Evolutionary conservation across 768 basidiomycete genomes (phyloP).

Genomic region (Tricholomella constricta): DNA sequence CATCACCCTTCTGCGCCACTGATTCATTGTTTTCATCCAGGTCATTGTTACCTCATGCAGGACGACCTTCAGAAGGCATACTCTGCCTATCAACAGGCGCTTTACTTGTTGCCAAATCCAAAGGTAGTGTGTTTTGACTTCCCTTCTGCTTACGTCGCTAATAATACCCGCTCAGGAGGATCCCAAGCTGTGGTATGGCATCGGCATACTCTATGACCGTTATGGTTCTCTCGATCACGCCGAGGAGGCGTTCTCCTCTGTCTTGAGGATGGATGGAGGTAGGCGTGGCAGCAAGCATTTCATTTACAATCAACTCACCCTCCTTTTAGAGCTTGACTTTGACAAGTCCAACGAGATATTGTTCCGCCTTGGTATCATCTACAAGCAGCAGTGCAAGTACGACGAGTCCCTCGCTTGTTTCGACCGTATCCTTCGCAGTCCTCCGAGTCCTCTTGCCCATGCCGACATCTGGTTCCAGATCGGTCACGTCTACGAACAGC

Average conservation of each 20-base stretch:
- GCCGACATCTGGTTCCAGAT: slow-evolving; percentile 99
- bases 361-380: slow-evolving; percentile 97
- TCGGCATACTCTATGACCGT: slow-evolving; percentile 97
- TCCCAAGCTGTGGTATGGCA: slow-evolving; percentile 99
- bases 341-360: slow-evolving; percentile 99
- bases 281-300: slow-evolving; percentile 27
- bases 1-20: slow-evolving; percentile 17
- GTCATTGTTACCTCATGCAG: slow-evolving; percentile 98
- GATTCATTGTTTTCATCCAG: slow-evolving; percentile 39
- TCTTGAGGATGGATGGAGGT: slow-evolving; percentile 97
- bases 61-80: slow-evolving; percentile 99
- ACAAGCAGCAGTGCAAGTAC: slow-evolving; percentile 98
- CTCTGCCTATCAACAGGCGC: slow-evolving; percentile 96
- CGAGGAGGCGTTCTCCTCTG: slow-evolving; percentile 96
- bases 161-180: slow-evolving; percentile 61
- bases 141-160: slow-evolving; percentile 11
- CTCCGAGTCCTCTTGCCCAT: slow-evolving; percentile 92
- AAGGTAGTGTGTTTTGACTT: slow-evolving; percentile 56
- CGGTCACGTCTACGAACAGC: slow-evolving; percentile 97
- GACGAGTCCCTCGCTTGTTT: slow-evolving; percentile 88
- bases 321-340: slow-evolving; percentile 67
- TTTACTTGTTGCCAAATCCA: slow-evolving; percentile 93
- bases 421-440: slow-evolving; percentile 93
- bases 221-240: slow-evolving; percentile 99
- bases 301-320: slow-evolving; percentile 26